Percentiles rank a stretch among this genome's conserved stretches.
Conservation (phyloP, 2,329 filamentous ascomycete species). For the Scedosporium apiospermum region DNA sequence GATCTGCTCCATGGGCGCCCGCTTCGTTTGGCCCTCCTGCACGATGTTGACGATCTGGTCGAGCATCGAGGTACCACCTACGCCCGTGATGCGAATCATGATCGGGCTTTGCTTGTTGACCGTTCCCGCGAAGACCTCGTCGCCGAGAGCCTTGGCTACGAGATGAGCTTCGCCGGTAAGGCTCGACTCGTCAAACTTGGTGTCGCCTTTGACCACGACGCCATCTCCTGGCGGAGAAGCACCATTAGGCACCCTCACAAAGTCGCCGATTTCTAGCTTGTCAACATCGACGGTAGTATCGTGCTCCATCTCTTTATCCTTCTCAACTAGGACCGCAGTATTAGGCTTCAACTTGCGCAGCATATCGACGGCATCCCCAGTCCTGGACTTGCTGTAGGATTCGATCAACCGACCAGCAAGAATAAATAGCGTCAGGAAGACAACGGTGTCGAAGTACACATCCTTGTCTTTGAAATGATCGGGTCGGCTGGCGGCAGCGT, state of each 20-base stretch:
- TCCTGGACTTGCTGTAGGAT: conserved; percentile 84
- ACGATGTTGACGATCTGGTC: conserved; percentile 72
- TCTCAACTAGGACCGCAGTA: conserved; percentile 60
- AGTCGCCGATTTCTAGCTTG: conserved; percentile 63
- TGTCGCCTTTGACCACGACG: conserved; percentile 49
- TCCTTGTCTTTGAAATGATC: conserved; percentile 35
- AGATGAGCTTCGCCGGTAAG: conserved; percentile 70
- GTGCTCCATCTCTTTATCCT: conserved; percentile 25
- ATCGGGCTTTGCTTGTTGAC: conserved; percentile 61
- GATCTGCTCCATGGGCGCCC: conserved; percentile 66
- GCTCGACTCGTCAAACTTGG: conserved; percentile 80
- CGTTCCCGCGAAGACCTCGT: conserved; percentile 62
- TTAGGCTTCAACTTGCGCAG: conserved; percentile 69
- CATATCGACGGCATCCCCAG: conserved; percentile 75
- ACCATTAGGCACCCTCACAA: conserved; percentile 67
- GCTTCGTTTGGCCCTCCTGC: conserved; percentile 65
- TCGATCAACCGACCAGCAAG: conserved; percentile 68
- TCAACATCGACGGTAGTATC: conserved; percentile 47
- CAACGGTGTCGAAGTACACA: conserved; percentile 86
- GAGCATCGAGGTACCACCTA: conserved; percentile 63
- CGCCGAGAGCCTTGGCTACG: conserved; percentile 53
- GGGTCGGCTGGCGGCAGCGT: conserved; percentile 37
- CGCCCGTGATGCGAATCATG: conserved; percentile 52
- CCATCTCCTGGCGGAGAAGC: conserved; percentile 81
- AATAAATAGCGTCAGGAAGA: conserved; percentile 84